Percentiles rank a stretch among this genome's conserved stretches.
Conservation (phyloP, 257 asterid genomes). For the Solanum pinnatisectum region DNA sequence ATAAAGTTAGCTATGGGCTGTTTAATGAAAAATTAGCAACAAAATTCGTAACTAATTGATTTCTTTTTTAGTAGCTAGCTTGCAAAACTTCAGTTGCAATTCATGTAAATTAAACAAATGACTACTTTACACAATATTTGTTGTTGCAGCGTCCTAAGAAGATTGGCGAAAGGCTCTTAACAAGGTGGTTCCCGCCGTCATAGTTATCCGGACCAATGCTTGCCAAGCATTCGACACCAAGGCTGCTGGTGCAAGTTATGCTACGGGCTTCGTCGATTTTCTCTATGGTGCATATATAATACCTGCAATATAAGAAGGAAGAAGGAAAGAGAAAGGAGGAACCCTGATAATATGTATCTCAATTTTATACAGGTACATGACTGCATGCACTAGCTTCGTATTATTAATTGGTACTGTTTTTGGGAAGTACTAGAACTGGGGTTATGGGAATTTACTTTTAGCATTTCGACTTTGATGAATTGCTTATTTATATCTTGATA, state of each 20-base stretch:
- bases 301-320: background rate
- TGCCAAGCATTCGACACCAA: conserved; percentile 95
- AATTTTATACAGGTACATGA: background rate
- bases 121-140: background rate
- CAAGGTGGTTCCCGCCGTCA: conserved; percentile 90
- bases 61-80: background rate
- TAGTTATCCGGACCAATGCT: conserved; percentile 85
- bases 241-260: conserved; percentile 86
- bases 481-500: background rate
- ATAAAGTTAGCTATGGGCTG: background rate
- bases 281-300: background rate
- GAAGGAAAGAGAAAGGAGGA: background rate
- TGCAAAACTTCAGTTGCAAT: background rate
- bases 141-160: conserved; percentile 25
- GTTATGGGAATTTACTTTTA: background rate
- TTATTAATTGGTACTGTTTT: background rate
- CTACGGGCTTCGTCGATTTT: conserved; percentile 51
- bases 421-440: background rate
- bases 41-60: background rate
- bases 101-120: background rate
- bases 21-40: background rate
- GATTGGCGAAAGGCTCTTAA: conserved; percentile 88
- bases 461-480: background rate
- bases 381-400: background rate
- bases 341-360: background rate